A percentile compares a stretch with the other conserved stretches of the same genome.
Evolutionary conservation across 2,329 filamentous ascomycete genomes (phyloP).

Genomic region (Talaromyces pinophilus): DNA sequence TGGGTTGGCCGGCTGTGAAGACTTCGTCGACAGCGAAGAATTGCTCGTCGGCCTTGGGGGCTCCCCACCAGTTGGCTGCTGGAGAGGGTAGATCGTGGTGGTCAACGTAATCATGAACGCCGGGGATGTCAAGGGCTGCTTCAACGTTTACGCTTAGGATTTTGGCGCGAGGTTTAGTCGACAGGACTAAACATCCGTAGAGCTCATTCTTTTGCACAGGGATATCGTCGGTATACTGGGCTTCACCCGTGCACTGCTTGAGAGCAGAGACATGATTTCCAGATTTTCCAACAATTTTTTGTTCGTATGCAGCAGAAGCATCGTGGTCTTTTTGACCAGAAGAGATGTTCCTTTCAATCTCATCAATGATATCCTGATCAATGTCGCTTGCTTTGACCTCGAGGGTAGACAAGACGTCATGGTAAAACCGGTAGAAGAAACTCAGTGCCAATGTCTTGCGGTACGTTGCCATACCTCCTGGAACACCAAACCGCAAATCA

Average conservation of each 20-base stretch:
- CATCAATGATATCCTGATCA: constrained; percentile 74
- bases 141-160: constrained; percentile 74
- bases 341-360: constrained; percentile 84
- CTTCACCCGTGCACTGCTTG: constrained; percentile 91
- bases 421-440: constrained; percentile 97
- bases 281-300: constrained; percentile 81
- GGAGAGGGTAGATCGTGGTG: constrained; percentile 76
- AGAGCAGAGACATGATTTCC: constrained; percentile 84
- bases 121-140: constrained; percentile 77
- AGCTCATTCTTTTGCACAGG: constrained; percentile 84
- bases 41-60: constrained; percentile 77
- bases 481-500: constrained; percentile 83
- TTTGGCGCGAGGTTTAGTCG: constrained; percentile 84
- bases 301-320: constrained; percentile 73
- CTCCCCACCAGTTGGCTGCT: constrained; percentile 87
- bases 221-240: constrained; percentile 95
- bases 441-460: constrained; percentile 84
- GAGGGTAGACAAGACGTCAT: constrained; percentile 71
- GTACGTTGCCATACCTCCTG: constrained; percentile 97
- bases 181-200: constrained; percentile 83
- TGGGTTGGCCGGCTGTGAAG: constrained; percentile 85
- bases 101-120: constrained; percentile 82
- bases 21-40: constrained; percentile 94
- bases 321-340: constrained; percentile 75
- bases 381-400: constrained; percentile 52